Percentiles rank a stretch among this genome's conserved stretches.
Conservation (phyloP, 805 yeast species). For the Candida chilensis region DNA sequence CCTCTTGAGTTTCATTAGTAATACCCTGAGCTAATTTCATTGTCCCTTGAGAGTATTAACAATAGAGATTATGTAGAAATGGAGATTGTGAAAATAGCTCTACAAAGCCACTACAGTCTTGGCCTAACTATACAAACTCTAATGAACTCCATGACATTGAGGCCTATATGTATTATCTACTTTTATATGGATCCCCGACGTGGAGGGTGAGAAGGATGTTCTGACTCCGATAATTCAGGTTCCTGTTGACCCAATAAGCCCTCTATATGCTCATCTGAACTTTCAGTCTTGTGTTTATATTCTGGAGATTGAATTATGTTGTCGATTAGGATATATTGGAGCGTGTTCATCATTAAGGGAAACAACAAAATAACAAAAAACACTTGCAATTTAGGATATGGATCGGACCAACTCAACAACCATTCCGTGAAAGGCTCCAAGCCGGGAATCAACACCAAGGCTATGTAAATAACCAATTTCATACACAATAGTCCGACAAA, state of each 20-base stretch:
- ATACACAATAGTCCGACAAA: slow-evolving; percentile 54
- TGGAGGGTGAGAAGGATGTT: neutral
- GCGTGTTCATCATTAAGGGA: slow-evolving; percentile 64
- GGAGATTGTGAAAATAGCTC: too few relatives aligned
- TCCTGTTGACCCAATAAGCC: slow-evolving; percentile 3
- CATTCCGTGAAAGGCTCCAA: slow-evolving; percentile 66
- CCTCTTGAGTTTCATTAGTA: too few relatives aligned
- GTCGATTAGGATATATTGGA: slow-evolving; percentile 68
- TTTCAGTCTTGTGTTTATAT: slow-evolving; percentile 14
- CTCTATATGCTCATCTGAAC: neutral
- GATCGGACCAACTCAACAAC: slow-evolving; percentile 76
- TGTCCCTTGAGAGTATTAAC: too few relatives aligned
- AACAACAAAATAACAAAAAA: slow-evolving; percentile 80
- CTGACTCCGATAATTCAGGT: neutral
- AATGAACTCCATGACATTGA: too few relatives aligned
- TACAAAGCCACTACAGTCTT: too few relatives aligned
- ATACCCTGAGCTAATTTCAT: too few relatives aligned
- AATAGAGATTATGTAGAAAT: too few relatives aligned
- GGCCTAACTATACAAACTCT: too few relatives aligned
- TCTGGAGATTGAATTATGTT: slow-evolving; percentile 58
- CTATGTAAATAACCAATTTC: slow-evolving; percentile 50
- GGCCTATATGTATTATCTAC: too few relatives aligned
- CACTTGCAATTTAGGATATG: slow-evolving; percentile 75
- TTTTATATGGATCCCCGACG: too few relatives aligned
- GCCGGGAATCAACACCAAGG: slow-evolving; percentile 54